Evolutionary conservation across 768 basidiomycete genomes (phyloP), one percentile per base, ranked within the genome.

Genomic region (Pholiota conissans): DNA sequence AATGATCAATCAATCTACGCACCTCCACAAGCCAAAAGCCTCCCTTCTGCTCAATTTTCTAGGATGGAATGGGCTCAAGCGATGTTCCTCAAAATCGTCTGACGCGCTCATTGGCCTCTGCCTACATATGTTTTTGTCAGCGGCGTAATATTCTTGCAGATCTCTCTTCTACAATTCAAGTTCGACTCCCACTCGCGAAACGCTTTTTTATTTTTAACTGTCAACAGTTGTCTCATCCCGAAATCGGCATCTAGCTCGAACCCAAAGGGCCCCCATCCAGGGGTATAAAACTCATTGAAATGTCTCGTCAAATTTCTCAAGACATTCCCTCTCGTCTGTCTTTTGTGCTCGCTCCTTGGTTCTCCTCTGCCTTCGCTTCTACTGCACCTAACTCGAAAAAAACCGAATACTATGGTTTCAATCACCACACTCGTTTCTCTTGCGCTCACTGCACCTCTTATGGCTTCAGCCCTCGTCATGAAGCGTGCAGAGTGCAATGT

Each of bases 401-500:
- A n/a, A 30, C 22, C 49, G 22, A 20, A 20, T 24, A 20, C 27
- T 22, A 64, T 61, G 60, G 32, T 64, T 46, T 52, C 60, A 40
- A 59, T 59, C 52, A 57, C 57, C 63, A 59, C 61, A 39, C 35
- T 60, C 63, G n/a, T 64, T 59, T 55, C 58, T 11, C 28, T 64
- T 16, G 53, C 56, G 14, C 56, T 49, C 18, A 42, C 35, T 34
- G 55, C 54, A 2, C 63, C 63, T 27, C 59, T 61, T 8, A 28
- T 61, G 9, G 51, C 54, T 2, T 61, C 63, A 11, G 60, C 56
- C 3, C 27, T 58, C 11, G 56, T 52, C 18, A 27, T 61, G 22
- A 59, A 61, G 28, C 60, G 60, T 29, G 40, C 60, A 13, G 56
- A 66, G 4, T 73, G 72, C 63, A 61, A 66, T 49, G 59, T 72